Percentiles rank a stretch among this genome's conserved stretches.
These are phyloP conservation scores for Podosphaera xanthii DNA, from an alignment of 2,329 filamentous ascomycete genomes.

Conservation along the genomic window DNA sequence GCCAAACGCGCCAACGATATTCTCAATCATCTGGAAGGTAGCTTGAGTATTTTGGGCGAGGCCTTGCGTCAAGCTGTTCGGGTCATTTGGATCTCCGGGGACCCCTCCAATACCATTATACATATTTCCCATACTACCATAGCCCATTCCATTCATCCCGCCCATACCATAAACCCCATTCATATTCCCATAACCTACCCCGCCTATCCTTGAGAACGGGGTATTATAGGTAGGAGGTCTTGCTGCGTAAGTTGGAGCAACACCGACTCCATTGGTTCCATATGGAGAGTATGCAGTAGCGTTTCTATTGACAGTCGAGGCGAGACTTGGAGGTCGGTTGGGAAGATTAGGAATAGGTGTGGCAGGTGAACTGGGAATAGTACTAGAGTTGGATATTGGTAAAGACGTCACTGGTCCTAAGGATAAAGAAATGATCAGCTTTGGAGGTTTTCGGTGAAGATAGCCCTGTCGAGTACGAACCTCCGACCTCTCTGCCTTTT, in stretches of 20 bases:
- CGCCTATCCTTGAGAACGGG: slow-evolving; percentile 24
- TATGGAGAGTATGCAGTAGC: slow-evolving; percentile 58
- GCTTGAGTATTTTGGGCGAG: slow-evolving; percentile 90
- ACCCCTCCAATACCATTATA: slow-evolving; percentile 23
- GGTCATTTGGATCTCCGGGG: slow-evolving; percentile 56
- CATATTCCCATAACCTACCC: slow-evolving; percentile 16
- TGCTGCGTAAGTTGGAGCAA: slow-evolving; percentile 15
- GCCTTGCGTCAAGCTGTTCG: slow-evolving; percentile 81
- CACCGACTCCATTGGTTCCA: slow-evolving; percentile 30
- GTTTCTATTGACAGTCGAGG: slow-evolving; percentile 65
- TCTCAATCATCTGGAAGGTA: slow-evolving; percentile 96
- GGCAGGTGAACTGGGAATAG: slow-evolving; percentile 17
- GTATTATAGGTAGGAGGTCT: slow-evolving; percentile 24
- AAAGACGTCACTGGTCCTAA: slow-evolving; percentile 17
- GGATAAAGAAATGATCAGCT: not conserved
- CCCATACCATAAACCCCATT: slow-evolving; percentile 17
- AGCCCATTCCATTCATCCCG: slow-evolving; percentile 18
- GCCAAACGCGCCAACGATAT: slow-evolving; percentile 85
- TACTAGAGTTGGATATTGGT: slow-evolving; percentile 21
- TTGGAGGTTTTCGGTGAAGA: not conserved
- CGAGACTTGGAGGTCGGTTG: slow-evolving; percentile 56
- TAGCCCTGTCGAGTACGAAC: slow-evolving; percentile 14
- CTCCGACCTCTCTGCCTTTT: slow-evolving; percentile 26
- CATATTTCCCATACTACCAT: slow-evolving; percentile 17
- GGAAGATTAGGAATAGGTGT: slow-evolving; percentile 31